Base-by-base conservation (phyloP, 805 yeast genomes). In the Myxozyma kluyveri region DNA sequence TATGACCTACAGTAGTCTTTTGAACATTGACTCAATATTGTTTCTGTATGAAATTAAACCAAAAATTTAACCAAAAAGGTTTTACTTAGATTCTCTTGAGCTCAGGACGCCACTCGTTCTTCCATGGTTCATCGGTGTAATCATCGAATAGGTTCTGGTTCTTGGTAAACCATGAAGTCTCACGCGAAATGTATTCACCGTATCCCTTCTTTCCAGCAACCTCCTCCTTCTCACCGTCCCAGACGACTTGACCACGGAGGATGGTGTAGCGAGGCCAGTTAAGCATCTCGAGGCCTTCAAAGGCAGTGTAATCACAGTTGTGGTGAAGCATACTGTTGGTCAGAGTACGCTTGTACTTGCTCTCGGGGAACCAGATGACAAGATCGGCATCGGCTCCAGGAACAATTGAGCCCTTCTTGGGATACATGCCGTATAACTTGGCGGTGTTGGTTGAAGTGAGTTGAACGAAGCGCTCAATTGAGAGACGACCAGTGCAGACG, bases 351-450 rank as follows among this genome's bases (percentile, higher is more conserved):
- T 58, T 50, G 64, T 71, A 63, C 42, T 64, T 47, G 17, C 63
- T 67, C 49, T 68, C 63, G 9, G 78, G 77, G 61, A 75, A 73
- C 80, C 80, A 76, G 35, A 76, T 68, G 3, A 72, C 72, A 21
- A 76, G 41, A 57, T 76, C 80, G 3, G 80, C 80, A 65, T 76
- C 80, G 53, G 68, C 65, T 3, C 80, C 80, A 26, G 76, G 72
- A 24, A 69, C 69, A 39, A 76, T 66, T 9, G 72, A 63, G 3
- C 80, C 80, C 56, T 76, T 76, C 46, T 55, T 57, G 40, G 63
- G 63, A 46, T 68, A 65, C 42, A 76, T 48, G 12, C 80, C 80
- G 52, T 75, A 76, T 19, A 76, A 54, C 53, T 73, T 71, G 1
- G 80, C 78, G 7, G 80, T 74, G 57, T 76, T 76, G 4, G 77